A percentile compares a stretch with the other conserved stretches of the same genome.
These are phyloP conservation scores for Fraxinus latifolia DNA, from an alignment of 305 asterid species.

Conservation along the genomic window DNA sequence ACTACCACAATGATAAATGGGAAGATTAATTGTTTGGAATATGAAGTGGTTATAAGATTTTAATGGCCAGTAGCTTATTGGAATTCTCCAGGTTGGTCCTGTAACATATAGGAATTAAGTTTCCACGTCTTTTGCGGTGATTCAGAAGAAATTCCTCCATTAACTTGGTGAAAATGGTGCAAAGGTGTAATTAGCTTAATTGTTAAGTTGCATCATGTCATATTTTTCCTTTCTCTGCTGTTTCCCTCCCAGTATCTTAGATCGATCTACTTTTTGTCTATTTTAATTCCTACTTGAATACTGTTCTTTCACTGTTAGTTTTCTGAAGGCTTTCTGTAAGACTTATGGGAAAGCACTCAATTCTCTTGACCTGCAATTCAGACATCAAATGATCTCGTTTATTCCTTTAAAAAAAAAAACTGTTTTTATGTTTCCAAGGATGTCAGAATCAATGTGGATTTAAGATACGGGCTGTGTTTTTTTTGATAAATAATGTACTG, in stretches of 20 bases:
- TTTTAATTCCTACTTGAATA: neutral
- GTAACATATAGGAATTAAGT: neutral
- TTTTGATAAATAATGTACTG: neutral
- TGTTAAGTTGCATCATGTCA: neutral
- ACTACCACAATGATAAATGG: neutral
- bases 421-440: neutral
- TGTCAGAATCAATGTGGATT: neutral
- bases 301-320: neutral
- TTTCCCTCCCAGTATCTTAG: neutral
- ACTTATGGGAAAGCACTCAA: neutral
- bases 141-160: neutral
- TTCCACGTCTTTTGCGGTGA: neutral
- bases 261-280: neutral
- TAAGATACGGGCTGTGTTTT: neutral
- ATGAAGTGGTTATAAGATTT: neutral
- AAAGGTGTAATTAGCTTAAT: neutral
- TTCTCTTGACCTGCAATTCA: neutral
- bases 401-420: neutral
- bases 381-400: neutral
- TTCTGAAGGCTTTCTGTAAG: neutral
- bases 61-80: neutral
- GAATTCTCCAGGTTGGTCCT: neutral
- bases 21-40: neutral
- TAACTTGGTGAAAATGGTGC: neutral
- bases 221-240: neutral